Evolutionary conservation across 495 filamentous ascomycete species (phyloP), one percentile per base, ranked within the genome.

Genomic region (Beverwykella pulmonaria): DNA sequence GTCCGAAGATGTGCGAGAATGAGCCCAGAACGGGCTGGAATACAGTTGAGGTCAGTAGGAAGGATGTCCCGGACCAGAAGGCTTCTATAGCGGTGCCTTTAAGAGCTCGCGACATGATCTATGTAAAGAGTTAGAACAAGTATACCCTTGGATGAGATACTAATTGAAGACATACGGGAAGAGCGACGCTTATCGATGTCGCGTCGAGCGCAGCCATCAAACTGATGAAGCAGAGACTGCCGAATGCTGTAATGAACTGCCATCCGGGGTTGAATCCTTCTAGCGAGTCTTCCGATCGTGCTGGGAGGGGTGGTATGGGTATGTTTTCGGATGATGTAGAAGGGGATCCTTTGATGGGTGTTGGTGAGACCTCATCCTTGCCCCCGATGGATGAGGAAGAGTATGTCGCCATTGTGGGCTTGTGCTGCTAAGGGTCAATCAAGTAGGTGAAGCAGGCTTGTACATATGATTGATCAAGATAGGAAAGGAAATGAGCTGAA

Each of bases 191-290:
- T 17, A 92, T 78, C 1, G 87, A 90, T 2, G 90, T 92, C 0
- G 87, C 88, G 75, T 92, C 90, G 20, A 92, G 77, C 25, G 90
- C 88, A 5, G 84, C 86, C 78, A 88, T 87, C 34, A 92, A 75
- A 0, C 84, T 83, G 25, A 91, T 79, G 8, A 88, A 78, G 22
- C 80, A 78, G 46, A 92, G 79, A 0, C 87, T 85, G 23, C 72
- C 32, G 68, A 89, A 87, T n/a, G 82, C 82, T 25, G 69, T 7
- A 19, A 74, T 66, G 61, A 80, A 79, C 19, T 75, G 63, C 71
- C 70, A 76, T 63, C 71, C 75, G 29, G 78, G 76, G 10, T 75
- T 72, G 71, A 80, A 80, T 58, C 34, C 22, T 10, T 67, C 60
- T 32, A 59, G 23, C 39, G 68, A 48, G 17, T 55, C 55, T 39